Conservation (phyloP, 176 grass and related monocot species). For the Juncus inflexus region DNA sequence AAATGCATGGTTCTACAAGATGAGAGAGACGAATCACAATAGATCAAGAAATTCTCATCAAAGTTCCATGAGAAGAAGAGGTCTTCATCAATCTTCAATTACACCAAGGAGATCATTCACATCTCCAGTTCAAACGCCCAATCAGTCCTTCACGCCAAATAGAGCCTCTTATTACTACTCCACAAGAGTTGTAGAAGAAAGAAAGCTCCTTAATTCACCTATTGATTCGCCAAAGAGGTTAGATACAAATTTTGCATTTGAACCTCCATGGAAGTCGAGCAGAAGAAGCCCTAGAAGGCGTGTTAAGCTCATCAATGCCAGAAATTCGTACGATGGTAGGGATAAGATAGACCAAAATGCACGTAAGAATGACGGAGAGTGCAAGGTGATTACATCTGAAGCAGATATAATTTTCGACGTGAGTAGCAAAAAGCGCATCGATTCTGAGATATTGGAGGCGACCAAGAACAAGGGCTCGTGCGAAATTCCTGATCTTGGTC, state of each 20-base stretch:
- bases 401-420: constrained; percentile 64
- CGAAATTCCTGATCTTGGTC: constrained; percentile 14
- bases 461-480: not conserved
- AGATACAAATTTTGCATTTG: constrained; percentile 43
- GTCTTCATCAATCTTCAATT: not conserved
- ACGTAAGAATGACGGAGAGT: not conserved
- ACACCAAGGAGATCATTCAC: constrained; percentile 15
- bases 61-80: not conserved
- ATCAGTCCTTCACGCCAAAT: constrained; percentile 37
- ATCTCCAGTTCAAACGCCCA: not conserved
- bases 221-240: constrained; percentile 31
- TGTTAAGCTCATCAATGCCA: constrained; percentile 36
- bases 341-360: not conserved
- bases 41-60: constrained; percentile 14
- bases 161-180: constrained; percentile 84
- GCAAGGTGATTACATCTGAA: constrained; percentile 41
- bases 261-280: constrained; percentile 47
- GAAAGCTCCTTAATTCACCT: constrained; percentile 32
- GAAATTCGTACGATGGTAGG: constrained; percentile 1
- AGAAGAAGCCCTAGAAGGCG: constrained; percentile 36
- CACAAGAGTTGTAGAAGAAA: constrained; percentile 23
- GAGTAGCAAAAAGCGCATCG: constrained; percentile 17
- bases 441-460: not conserved
- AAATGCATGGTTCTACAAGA: constrained; percentile 96
- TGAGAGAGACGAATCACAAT: constrained; percentile 55